Evolutionary conservation across 441 rosid species (phyloP), one percentile per base, ranked within the genome.

Genomic region (Monsonia emarginata): DNA sequence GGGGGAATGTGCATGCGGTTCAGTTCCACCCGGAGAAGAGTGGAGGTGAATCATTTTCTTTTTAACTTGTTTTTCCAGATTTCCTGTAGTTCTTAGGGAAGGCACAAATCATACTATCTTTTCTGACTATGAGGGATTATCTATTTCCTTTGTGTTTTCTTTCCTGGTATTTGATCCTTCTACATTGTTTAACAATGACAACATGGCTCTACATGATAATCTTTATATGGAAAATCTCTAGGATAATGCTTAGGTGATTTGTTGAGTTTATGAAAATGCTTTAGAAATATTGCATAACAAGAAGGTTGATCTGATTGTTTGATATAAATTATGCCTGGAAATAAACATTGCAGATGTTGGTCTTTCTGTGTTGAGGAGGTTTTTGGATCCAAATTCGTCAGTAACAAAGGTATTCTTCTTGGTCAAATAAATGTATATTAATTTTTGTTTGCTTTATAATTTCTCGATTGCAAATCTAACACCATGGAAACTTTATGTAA

Each of bases 11-110:
- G 69, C 91, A 91, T 74, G 97, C 99, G 10, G 97, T 94, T 61
- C 99, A 94, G 59, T 91, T 91, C 83, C 99, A 94, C 76, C 97
- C 97, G 0, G 99, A 94, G 80, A 94, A 94, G 78, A 93, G 98
- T 63, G 98, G 98, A 84, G 98, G 98, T 80, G 73, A 76, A 84
- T 65, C 52, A 68, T 40, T 48, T 42, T 34, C 27, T 30, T 28
- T n/a, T 22, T 18, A 0, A 46, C n/a, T 46, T 65, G n/a, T 56
- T 38, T n/a, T 44, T 50, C 68, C 63, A 40, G 11, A 57, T 44
- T 34, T 32, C 6, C 0, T 65, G 19, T 58, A 42, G 32, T 34
- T 16, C 57, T 42, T 18, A 18, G 24, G 19, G 10, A n/a, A 18
- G 24, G 16, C 8, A 5, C 56, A 48, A 6, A 5, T 48, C 19